These are phyloP conservation scores for Phanerodontia chrysosporium DNA, from an alignment of 768 basidiomycete genomes.

Conservation along the genomic window DNA sequence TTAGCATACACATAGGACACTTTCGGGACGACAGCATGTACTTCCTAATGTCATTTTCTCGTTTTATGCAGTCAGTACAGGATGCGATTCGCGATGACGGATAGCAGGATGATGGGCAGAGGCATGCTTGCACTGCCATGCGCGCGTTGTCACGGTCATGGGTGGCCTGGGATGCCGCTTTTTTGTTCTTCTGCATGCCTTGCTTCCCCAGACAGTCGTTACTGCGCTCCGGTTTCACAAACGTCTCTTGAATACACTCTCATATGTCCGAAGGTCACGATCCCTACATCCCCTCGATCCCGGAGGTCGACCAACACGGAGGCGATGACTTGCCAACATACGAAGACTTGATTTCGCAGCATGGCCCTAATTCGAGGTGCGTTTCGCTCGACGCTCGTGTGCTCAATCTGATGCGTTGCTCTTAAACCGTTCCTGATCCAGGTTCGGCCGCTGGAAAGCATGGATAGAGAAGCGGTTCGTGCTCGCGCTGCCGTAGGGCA, in stretches of 20 bases:
- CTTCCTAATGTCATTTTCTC: not conserved
- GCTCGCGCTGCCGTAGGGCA: not conserved
- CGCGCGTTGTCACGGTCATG: conserved; percentile 1
- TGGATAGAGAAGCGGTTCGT: conserved; percentile 86
- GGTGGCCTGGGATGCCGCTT: conserved; percentile 1
- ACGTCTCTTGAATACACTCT: conserved; percentile 4
- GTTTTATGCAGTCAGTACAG: not conserved
- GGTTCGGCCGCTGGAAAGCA: conserved; percentile 81
- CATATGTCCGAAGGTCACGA: conserved; percentile 2
- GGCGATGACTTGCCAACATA: conserved; percentile 71
- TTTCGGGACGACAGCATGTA: not conserved
- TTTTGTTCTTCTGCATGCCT: conserved; percentile 4
- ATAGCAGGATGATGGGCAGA: not conserved
- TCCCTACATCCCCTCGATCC: conserved; percentile 16
- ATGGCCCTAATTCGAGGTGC: conserved; percentile 81
- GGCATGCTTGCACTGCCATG: conserved; percentile 1
- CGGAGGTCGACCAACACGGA: conserved; percentile 39
- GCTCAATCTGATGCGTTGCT: not conserved
- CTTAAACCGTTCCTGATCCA: conserved; percentile 23
- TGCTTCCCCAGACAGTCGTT: conserved; percentile 6
- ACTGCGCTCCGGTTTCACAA: conserved; percentile 7
- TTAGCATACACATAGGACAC: conserved; percentile 44
- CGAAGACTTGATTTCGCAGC: conserved; percentile 70
- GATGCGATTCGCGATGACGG: not conserved
- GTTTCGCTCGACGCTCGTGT: conserved; percentile 12